A percentile compares a stretch with the other conserved stretches of the same genome.
Conservation (phyloP, 371 early-diverging fungal species). For the Circinella minor region DNA sequence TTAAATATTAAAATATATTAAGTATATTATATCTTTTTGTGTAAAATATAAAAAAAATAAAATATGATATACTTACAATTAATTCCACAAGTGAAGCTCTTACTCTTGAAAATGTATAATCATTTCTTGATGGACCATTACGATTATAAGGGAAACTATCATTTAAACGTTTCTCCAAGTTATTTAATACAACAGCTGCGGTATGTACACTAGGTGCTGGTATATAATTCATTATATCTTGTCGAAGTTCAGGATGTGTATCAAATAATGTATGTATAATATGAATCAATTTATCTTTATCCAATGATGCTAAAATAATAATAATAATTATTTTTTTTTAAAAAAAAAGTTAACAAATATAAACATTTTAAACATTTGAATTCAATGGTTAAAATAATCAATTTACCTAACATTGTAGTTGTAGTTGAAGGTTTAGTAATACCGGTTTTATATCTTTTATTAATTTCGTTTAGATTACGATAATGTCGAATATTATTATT, state of each 20-base stretch:
- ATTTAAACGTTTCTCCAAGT: constrained; percentile 72
- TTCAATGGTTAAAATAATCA: not conserved
- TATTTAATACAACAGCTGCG: constrained; percentile 68
- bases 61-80: constrained; percentile 45
- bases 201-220: constrained; percentile 88
- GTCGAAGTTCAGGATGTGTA: constrained; percentile 72
- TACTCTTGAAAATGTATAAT: constrained; percentile 91
- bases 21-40: too few species aligned
- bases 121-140: constrained; percentile 79
- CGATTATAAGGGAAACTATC: constrained; percentile 87
- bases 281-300: constrained; percentile 74
- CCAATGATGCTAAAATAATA: constrained; percentile 57
- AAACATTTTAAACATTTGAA: too few species aligned
- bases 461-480: constrained; percentile 11
- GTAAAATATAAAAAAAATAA: too few species aligned
- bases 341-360: too few species aligned
- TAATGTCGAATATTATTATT: not conserved
- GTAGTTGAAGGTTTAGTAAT: constrained; percentile 34
- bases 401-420: constrained; percentile 38
- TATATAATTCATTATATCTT: constrained; percentile 75
- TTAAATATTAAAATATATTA: too few species aligned
- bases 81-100: constrained; percentile 76
- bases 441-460: constrained; percentile 31
- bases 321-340: too few species aligned
- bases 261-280: constrained; percentile 75